Evolutionary conservation across 2,329 filamentous ascomycete genomes (phyloP), one percentile per base, ranked within the genome.

Genomic region (Polytolypa hystricis): DNA sequence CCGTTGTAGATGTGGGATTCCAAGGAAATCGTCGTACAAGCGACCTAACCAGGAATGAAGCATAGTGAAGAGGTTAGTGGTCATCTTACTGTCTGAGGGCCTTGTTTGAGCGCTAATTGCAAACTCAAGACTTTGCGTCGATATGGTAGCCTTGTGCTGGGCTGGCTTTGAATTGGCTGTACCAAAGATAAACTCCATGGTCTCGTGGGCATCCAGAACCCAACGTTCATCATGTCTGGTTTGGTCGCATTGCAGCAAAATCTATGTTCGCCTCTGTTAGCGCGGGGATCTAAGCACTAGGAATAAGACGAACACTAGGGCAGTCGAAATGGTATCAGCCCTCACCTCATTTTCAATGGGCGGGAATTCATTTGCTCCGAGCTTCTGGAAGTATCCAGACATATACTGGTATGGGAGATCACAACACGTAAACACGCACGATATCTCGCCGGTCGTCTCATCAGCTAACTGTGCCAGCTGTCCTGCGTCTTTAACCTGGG

Each of bases 371-470:
- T 58, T 55, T 1, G 58, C 44, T 2, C 60, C 65, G 8, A 77
- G 56, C 45, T 74, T 75, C 17, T 69, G 61, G 44, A 76, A 78
- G 47, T 78, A 78, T 44, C 72, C 70, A 16, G 65, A 59, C 30
- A 78, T 66, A 41, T 78, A 78, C 48, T 78, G 74, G 43, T 79
- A 78, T 0, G 75, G 75, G 17, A 79, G 44, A 39, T 79, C 75
- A 39, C 74, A 77, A 54, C 74, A 79, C 3, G 77, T 51, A 50
- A 79, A 79, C 0, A 74, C 72, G 30, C 69, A 73, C 41, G 69
- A 61, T 2, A 70, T 58, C 33, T 63, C 55, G 1, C 69, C 68
- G 20, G 66, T 60, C 0, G 33, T 23, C n/a, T n/a, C n/a, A 0
- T 63, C 65, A 1, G 62, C 58, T 1, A 75, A 51, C 7, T 66